Evolutionary conservation across 345 rosid genomes (phyloP), one percentile per base, ranked within the genome.

Genomic region (Geranium rotundifolium): DNA sequence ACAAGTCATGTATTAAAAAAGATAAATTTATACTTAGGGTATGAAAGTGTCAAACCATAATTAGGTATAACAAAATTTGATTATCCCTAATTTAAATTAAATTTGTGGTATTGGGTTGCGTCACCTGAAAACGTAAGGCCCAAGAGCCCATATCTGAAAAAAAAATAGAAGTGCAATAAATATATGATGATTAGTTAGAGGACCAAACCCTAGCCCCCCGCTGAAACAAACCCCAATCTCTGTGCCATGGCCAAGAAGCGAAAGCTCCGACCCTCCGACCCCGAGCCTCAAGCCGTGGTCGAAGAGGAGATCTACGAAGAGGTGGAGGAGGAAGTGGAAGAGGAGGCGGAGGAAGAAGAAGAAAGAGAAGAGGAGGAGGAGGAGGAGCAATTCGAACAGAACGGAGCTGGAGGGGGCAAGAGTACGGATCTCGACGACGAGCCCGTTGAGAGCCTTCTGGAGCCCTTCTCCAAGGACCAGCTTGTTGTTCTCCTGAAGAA

Each of bases 401-500:
- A 54, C 17, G 63, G 67, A 41, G 72, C 62, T 54, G 73, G 16
- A 2, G 37, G 4, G 7, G 37, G 37, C 3, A 31, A 31, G 4
- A 2, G 7, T 0, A 76, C 68, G 15, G 72, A 62, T 1, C 30
- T 57, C n/a, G 84, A 81, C 20, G 89, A 84, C 9, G 88, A 84
- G 73, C 86, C 93, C 4, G 46, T 86, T 20, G 84, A 82, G 71
- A 85, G 75, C 63, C 76, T 88, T 31, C 80, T 88, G 23, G 88
- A 85, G 52, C 92, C 92, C 0, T 84, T 85, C 50, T 75, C 81
- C 1, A 88, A 81, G 60, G 92, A 88, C 13, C 88, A 82, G 65
- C 71, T 88, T 17, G 14, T 74, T 4, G 65, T 29, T 52, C 72
- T 88, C 15, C 77, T 88, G n/a, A 78, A 67, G 8, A 77, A 80